Conservation (phyloP, 1,284 basidiomycete genomes). For the Flammula alnicola region DNA sequence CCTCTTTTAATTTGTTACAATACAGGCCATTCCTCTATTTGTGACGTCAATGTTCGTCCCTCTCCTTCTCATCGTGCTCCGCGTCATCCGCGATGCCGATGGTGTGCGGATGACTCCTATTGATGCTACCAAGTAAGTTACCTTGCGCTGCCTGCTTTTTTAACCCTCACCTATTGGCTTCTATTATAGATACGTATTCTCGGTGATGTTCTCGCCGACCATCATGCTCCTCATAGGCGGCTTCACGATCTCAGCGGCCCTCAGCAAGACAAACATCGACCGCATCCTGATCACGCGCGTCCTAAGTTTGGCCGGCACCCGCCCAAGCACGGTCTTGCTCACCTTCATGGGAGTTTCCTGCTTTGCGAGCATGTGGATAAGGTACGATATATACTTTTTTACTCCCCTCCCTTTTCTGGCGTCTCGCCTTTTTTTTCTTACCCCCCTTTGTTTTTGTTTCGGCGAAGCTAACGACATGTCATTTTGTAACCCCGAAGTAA, state of each 20-base stretch:
- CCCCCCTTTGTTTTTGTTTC: conserved; percentile 11
- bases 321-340: conserved; percentile 85
- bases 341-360: conserved; percentile 97
- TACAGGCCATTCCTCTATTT: conserved; percentile 92
- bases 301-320: conserved; percentile 87
- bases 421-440: conserved; percentile 12
- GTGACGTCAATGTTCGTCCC: conserved; percentile 94
- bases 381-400: conserved; percentile 50
- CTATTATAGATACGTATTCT: conserved; percentile 67
- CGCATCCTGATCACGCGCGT: conserved; percentile 93
- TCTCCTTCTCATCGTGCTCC: conserved; percentile 85
- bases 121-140: conserved; percentile 83
- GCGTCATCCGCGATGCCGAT: conserved; percentile 76
- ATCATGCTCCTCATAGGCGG: conserved; percentile 97
- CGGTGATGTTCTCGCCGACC: conserved; percentile 87
- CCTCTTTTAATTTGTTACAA: not conserved
- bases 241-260: conserved; percentile 97
- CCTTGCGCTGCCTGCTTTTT: not conserved
- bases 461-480: conserved; percentile 13
- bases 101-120: conserved; percentile 65
- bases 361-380: conserved; percentile 99
- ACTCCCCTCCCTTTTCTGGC: conserved; percentile 1
- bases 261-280: conserved; percentile 98
- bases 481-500: conserved; percentile 60
- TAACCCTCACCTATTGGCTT: conserved; percentile 11